These are phyloP conservation scores for Tuber melanosporum DNA, from an alignment of 495 filamentous ascomycete genomes.

Conservation along the genomic window DNA sequence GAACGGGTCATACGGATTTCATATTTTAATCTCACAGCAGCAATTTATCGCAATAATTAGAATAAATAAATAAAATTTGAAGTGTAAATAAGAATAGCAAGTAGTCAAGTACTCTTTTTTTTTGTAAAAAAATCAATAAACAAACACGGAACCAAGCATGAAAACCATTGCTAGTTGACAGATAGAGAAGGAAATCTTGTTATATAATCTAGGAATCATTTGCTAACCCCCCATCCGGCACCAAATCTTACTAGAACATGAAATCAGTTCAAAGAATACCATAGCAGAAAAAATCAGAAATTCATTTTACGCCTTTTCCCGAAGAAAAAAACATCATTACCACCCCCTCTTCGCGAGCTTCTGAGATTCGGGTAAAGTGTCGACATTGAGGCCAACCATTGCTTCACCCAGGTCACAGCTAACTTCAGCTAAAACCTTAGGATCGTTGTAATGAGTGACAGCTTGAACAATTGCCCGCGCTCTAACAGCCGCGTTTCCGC, in stretches of 20 bases:
- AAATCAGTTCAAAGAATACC: neutral
- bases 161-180: neutral
- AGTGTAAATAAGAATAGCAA: neutral
- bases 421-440: conserved; percentile 80
- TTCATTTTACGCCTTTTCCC: neutral
- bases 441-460: conserved; percentile 77
- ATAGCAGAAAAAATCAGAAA: neutral
- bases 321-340: conserved; percentile 47
- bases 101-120: neutral
- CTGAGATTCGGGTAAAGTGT: conserved; percentile 62
- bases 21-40: neutral
- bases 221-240: neutral
- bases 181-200: neutral
- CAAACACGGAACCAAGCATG: neutral
- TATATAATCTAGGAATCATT: neutral
- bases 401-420: conserved; percentile 83
- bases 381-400: conserved; percentile 89
- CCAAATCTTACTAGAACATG: neutral
- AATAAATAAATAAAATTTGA: neutral
- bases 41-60: neutral
- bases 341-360: conserved; percentile 84
- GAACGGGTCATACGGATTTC: neutral
- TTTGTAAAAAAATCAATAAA: neutral
- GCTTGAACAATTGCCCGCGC: conserved; percentile 94
- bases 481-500: conserved; percentile 75